These are phyloP conservation scores for Pseudogymnoascus pannorum DNA, from an alignment of 2,329 filamentous ascomycete genomes.

Conservation along the genomic window DNA sequence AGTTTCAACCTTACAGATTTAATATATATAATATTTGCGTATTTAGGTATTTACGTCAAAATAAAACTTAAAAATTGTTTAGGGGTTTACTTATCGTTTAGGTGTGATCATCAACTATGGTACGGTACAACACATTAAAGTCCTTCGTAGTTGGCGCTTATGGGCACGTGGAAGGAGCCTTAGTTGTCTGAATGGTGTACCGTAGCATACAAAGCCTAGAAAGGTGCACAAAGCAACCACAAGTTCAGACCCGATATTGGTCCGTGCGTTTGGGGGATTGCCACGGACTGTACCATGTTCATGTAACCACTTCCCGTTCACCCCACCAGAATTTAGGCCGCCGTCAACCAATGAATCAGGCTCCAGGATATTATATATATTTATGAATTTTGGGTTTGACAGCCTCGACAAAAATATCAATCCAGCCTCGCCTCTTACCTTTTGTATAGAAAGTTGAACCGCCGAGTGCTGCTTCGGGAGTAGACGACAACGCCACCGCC, in stretches of 20 bases:
- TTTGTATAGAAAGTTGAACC: not conserved
- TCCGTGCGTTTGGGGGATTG: not conserved
- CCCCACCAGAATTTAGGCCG: not conserved
- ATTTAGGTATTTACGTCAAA: not conserved
- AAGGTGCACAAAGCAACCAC: not conserved
- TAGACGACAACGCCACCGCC: not conserved
- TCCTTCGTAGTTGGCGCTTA: not conserved
- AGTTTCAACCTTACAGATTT: not conserved
- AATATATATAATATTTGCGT: not conserved
- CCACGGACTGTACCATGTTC: not conserved
- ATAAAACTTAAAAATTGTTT: not conserved
- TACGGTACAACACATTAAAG: too few species aligned
- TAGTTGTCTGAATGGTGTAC: not conserved
- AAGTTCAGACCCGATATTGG: not conserved
- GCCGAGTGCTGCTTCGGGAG: not conserved
- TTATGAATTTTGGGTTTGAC: not conserved
- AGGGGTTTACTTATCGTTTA: slow-evolving; percentile 2
- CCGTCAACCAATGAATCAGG: not conserved
- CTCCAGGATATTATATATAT: not conserved
- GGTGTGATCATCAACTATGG: not conserved
- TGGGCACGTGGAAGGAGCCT: not conserved
- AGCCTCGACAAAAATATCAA: not conserved
- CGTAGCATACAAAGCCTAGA: not conserved
- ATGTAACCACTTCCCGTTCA: not conserved
- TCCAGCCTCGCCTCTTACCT: not conserved